phyloP scores from a whole-genome alignment of 1,284 basidiomycete genomes.

The Cryptococcus neoformans region DNA sequence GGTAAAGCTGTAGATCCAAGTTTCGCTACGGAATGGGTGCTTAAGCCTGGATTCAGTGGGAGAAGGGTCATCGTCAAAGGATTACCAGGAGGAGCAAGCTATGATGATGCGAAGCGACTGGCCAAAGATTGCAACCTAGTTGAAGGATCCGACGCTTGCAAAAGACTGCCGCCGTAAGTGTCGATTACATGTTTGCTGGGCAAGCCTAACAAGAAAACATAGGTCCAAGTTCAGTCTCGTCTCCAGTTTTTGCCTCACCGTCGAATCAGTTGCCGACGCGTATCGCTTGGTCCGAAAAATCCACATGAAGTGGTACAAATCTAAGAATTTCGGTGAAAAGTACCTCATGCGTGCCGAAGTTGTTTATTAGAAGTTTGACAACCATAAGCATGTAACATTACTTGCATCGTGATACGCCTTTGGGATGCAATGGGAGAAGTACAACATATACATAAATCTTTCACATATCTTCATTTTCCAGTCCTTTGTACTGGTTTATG shows the following conservation, averaged over 20 bases:
- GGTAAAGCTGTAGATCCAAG: neutral
- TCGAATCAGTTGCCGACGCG: conserved; percentile 24
- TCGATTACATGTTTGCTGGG: neutral
- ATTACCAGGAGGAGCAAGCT: conserved; percentile 8
- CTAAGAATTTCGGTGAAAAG: conserved; percentile 6
- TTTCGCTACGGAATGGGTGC: conserved; percentile 14
- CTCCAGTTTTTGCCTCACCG: conserved; percentile 22
- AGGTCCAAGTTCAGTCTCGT: conserved; percentile 13
- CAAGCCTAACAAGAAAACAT: neutral
- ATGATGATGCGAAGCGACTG: conserved; percentile 7
- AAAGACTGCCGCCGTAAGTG: conserved; percentile 18
- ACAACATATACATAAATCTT: too few relatives aligned
- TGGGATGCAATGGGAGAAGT: too few relatives aligned
- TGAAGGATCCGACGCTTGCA: conserved; percentile 6
- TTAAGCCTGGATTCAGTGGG: conserved; percentile 7
- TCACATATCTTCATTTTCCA: too few relatives aligned
- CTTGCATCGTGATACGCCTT: too few relatives aligned
- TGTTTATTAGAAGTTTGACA: conserved; percentile 10
- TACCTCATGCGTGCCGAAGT: conserved; percentile 29
- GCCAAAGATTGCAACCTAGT: conserved; percentile 13
- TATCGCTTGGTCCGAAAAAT: conserved; percentile 20
- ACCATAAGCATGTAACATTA: too few relatives aligned
- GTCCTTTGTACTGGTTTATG: too few relatives aligned
- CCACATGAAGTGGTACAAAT: conserved; percentile 25
- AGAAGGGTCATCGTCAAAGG: conserved; percentile 21